Evolutionary conservation across 2,329 filamentous ascomycete species (phyloP).

Genomic region (Metarhizium anisopliae): DNA sequence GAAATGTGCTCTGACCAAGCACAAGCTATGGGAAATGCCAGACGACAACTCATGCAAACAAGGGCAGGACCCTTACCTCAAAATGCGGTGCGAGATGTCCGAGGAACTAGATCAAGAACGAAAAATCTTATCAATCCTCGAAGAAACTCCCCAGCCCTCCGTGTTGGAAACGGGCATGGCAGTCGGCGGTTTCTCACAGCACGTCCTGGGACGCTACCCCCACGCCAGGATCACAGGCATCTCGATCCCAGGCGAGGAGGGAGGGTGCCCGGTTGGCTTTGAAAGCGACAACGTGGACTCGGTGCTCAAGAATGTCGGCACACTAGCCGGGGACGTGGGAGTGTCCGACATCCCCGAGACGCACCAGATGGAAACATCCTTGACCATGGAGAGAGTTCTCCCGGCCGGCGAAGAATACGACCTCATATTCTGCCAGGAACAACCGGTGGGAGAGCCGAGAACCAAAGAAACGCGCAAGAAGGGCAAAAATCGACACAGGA

Average conservation of each 20-base stretch:
- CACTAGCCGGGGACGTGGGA: background rate
- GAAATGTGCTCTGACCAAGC: too few species aligned
- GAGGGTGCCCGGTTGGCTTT: background rate
- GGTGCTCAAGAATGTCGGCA: background rate
- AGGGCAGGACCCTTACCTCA: background rate
- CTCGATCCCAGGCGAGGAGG: background rate
- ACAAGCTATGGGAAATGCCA: too few species aligned
- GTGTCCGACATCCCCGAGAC: background rate
- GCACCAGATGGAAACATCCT: background rate
- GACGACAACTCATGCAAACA: too few species aligned
- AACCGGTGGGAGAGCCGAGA: too few species aligned
- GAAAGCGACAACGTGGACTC: background rate
- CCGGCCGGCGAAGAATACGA: background rate
- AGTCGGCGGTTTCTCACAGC: background rate
- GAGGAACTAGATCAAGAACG: background rate
- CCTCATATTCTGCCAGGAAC: background rate
- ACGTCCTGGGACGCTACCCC: background rate
- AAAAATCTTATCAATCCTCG: background rate
- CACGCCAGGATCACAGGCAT: background rate
- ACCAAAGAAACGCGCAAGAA: too few species aligned
- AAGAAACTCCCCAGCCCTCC: background rate
- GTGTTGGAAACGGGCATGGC: background rate
- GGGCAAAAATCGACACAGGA: too few species aligned
- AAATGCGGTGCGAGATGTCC: background rate
- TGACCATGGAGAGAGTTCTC: background rate